Base-by-base conservation (phyloP, 1,139 yeast species). In the Magnusiomyces sp. region DNA sequence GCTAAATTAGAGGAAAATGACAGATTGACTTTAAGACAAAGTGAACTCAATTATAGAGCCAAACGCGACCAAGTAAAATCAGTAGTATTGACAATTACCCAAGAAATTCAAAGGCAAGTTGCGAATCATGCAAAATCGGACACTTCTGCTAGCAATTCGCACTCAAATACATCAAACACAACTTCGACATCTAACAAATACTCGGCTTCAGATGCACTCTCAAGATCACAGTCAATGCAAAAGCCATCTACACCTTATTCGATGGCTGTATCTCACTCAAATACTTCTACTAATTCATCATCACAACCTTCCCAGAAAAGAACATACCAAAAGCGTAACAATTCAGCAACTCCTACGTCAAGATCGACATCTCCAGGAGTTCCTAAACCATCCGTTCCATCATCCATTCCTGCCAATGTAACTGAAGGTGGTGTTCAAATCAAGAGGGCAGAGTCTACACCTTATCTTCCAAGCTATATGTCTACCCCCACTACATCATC, bases 51-150 rank as follows among this genome's bases (percentile, higher is more conserved):
- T 5, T 41, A 59, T 11, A 54, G 64, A n/a, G 56, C 57, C 27
- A 55, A 56, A 27, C 52, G 59, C 13, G 64, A 61, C 45, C 61
- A 59, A 45, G 52, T 50, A 40, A 56, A 56, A 27, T 48, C 56
- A 13, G 50, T 56, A 47, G 64, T 60, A 23, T 50, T 60, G 34
- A 55, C 57, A 13, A 50, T 61, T 29, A 57, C 61, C 48, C 64
- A 61, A 47, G 61, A 66, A 49, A 66, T 65, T 36, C 70, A 66
- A 48, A 51, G 48, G 39, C 4, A 45, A 29, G 43, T 27, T 29
- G 36, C 45, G 13, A 23, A 34, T 13, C 17, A 42, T 17, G 17
- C 45, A 16, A 32, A 42, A 17, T 42, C 45, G 29, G 29, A 23
- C 29, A 23, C 29, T 5, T 23, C 29, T 23, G 29, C 29, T 4